Evolutionary conservation across 2,329 filamentous ascomycete genomes (phyloP).

Genomic region (Talaromyces islandicus): DNA sequence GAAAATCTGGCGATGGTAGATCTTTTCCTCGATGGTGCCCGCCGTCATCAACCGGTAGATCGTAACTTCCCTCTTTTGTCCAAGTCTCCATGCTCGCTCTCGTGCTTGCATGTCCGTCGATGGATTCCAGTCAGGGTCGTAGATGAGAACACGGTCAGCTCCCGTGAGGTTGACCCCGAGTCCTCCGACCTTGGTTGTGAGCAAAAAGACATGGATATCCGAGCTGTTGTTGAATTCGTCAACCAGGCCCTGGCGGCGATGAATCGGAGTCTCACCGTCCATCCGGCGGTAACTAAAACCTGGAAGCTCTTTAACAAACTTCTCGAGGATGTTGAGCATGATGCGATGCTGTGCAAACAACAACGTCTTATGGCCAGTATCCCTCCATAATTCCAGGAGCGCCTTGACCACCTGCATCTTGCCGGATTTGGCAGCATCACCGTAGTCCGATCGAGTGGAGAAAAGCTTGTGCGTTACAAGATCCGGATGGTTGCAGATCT

Average conservation of each 20-base stretch:
- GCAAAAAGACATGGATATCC: conserved; percentile 75
- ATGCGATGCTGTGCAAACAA: conserved; percentile 90
- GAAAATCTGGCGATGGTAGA: conserved; percentile 97
- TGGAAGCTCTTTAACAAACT: conserved; percentile 63
- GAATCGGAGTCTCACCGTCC: conserved; percentile 88
- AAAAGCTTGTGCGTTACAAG: conserved; percentile 62
- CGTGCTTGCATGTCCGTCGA: conserved; percentile 93
- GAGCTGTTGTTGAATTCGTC: conserved; percentile 86
- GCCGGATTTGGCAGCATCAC: conserved; percentile 70
- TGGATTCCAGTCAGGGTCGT: conserved; percentile 97
- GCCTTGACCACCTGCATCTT: conserved; percentile 95
- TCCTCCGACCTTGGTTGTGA: conserved; percentile 93
- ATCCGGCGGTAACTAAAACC: conserved; percentile 77
- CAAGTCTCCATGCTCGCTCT: conserved; percentile 90
- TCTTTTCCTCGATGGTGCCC: conserved; percentile 98
- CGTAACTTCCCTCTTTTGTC: conserved; percentile 89
- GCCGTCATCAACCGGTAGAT: conserved; percentile 98
- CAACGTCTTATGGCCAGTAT: conserved; percentile 86
- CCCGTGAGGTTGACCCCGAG: conserved; percentile 92
- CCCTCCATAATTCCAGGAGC: conserved; percentile 80
- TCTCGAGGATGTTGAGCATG: conserved; percentile 91
- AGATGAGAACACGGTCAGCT: conserved; percentile 93
- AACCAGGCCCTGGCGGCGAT: conserved; percentile 80
- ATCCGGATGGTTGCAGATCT: conserved; percentile 97
- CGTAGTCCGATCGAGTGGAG: conserved; percentile 62